phyloP scores from a whole-genome alignment of 495 filamentous ascomycete genomes.

The Cudoniella acicularis region DNA sequence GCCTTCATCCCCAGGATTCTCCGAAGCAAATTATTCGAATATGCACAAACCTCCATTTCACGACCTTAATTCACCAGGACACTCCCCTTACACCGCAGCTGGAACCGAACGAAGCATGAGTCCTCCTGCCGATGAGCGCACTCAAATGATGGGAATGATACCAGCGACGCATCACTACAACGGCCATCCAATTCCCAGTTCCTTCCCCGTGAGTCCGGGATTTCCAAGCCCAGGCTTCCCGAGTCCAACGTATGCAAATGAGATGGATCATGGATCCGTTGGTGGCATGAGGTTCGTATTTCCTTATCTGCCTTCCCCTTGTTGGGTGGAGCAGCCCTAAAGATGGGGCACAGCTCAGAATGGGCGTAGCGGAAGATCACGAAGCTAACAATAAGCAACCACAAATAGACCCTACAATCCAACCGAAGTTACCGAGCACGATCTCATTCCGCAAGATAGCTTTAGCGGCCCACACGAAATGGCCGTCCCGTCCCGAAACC shows the following conservation, averaged over 20 bases:
- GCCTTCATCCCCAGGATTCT: conserved; percentile 7
- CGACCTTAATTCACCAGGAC: not conserved
- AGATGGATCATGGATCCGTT: conserved; percentile 11
- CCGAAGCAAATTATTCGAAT: conserved; percentile 20
- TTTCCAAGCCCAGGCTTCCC: conserved; percentile 18
- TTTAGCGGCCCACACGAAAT: conserved; percentile 7
- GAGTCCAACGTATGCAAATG: conserved; percentile 17
- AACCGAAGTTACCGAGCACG: too few relatives aligned
- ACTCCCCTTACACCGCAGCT: not conserved
- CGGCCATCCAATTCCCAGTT: not conserved
- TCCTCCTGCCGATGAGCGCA: conserved; percentile 17
- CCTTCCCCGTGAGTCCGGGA: not conserved
- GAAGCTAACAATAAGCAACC: not conserved
- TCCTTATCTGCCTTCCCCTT: not conserved
- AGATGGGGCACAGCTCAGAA: not conserved
- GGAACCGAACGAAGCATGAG: conserved; percentile 18
- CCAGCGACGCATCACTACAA: not conserved
- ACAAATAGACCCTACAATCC: conserved; percentile 9
- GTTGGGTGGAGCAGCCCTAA: not conserved
- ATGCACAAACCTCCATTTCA: conserved; percentile 8
- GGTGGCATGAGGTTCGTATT: not conserved
- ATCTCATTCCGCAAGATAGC: too few relatives aligned
- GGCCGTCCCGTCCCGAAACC: not conserved
- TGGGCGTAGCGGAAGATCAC: not conserved
- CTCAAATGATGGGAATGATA: conserved; percentile 13